phyloP scores from a whole-genome alignment of 1,284 basidiomycete species.

The Cryptococcus sp. region DNA sequence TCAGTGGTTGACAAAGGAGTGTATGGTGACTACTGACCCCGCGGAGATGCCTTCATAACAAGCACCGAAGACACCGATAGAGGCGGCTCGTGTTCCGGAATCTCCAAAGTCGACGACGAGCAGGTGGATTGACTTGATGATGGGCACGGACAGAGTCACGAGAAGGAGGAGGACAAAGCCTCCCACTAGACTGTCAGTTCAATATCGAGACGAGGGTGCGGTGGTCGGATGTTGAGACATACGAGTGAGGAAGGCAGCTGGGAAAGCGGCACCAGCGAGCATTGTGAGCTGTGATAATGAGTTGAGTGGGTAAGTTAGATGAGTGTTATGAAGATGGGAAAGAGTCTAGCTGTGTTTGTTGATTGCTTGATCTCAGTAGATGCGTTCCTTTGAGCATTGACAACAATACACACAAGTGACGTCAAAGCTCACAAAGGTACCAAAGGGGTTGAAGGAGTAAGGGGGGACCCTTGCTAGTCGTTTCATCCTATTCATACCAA shows the following conservation, averaged over 20 bases:
- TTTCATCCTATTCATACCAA: too few species aligned
- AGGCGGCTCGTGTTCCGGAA: constrained; percentile 9
- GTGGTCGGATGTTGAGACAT: constrained; percentile 7
- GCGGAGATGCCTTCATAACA: constrained; percentile 27
- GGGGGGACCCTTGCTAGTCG: too few species aligned
- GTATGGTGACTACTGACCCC: constrained; percentile 5
- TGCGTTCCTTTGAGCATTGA: background rate
- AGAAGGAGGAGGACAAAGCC: constrained; percentile 68
- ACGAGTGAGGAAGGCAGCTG: constrained; percentile 39
- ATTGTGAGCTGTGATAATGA: constrained; percentile 9
- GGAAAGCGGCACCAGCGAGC: constrained; percentile 38
- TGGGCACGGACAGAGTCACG: constrained; percentile 66
- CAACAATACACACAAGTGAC: background rate
- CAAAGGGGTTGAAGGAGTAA: too few species aligned
- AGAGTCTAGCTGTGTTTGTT: background rate
- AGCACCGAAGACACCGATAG: constrained; percentile 34
- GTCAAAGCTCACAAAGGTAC: background rate
- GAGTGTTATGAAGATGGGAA: background rate
- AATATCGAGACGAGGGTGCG: background rate
- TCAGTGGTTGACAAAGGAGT: background rate
- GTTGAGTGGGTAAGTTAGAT: background rate
- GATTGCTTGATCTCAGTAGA: background rate
- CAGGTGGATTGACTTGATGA: constrained; percentile 68
- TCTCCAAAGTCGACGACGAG: constrained; percentile 52
- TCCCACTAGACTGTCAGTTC: constrained; percentile 34